Evolutionary conservation across 176 grass and related monocot genomes (phyloP).

Genomic region (Typha latifolia): DNA sequence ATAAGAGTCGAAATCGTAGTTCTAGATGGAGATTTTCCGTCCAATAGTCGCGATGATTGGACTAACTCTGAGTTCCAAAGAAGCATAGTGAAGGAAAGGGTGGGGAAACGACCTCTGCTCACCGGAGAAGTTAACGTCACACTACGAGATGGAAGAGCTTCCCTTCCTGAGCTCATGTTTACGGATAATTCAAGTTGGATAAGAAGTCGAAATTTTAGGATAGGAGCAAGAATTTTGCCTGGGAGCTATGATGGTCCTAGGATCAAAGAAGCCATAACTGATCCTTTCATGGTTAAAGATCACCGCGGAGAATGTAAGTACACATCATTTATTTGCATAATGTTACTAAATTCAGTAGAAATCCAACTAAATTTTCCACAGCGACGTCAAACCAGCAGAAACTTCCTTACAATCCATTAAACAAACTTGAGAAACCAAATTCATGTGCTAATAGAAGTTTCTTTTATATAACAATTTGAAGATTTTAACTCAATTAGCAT

Average conservation of each 20-base stretch:
- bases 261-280: conserved; percentile 67
- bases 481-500: too few relatives aligned
- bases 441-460: too few relatives aligned
- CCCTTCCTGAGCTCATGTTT: conserved; percentile 56
- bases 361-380: too few relatives aligned
- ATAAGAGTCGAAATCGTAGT: conserved; percentile 67
- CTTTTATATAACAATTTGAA: too few relatives aligned
- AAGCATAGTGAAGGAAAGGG: conserved; percentile 43
- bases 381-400: too few relatives aligned
- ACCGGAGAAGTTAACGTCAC: conserved; percentile 54
- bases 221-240: conserved; percentile 40
- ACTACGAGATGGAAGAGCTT: conserved; percentile 33
- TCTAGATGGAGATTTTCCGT: conserved; percentile 56
- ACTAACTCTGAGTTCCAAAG: conserved; percentile 34
- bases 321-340: neutral
- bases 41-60: conserved; percentile 35
- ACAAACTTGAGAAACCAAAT: too few relatives aligned
- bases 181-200: conserved; percentile 93
- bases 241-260: conserved; percentile 27
- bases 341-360: neutral
- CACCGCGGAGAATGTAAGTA: conserved; percentile 77
- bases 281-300: conserved; percentile 56
- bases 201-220: conserved; percentile 64
- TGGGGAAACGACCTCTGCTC: conserved; percentile 74
- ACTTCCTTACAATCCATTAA: too few relatives aligned